phyloP scores from a whole-genome alignment of 441 rosid species.

The Adansonia gregorii region DNA sequence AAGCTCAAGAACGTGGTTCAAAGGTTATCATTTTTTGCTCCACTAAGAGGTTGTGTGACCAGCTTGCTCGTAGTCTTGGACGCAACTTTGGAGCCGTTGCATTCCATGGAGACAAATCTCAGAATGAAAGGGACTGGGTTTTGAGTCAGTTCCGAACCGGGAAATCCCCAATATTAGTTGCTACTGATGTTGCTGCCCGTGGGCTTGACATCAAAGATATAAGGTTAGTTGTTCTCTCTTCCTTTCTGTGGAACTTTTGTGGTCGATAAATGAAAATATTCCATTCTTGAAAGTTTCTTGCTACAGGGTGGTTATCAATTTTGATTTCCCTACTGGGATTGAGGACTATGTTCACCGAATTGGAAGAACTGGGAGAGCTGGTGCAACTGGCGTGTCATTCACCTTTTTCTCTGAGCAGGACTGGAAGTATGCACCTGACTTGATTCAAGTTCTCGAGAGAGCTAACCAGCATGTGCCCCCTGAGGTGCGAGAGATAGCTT shows the following conservation, averaged over 20 bases:
- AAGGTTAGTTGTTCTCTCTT: conserved; percentile 46
- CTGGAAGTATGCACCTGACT: conserved; percentile 80
- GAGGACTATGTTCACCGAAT: conserved; percentile 98
- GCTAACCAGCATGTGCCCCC: conserved; percentile 92
- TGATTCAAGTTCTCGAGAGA: conserved; percentile 88
- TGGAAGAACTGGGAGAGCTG: conserved; percentile 98
- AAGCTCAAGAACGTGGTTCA: conserved; percentile 89
- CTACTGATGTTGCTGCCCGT: conserved; percentile 96
- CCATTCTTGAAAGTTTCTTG: conserved; percentile 24
- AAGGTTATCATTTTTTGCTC: conserved; percentile 88
- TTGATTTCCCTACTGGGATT: conserved; percentile 87
- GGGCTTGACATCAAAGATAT: conserved; percentile 96
- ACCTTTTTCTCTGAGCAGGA: conserved; percentile 95
- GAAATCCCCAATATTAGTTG: conserved; percentile 79
- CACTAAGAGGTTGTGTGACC: conserved; percentile 90
- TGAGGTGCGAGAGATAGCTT: conserved; percentile 81
- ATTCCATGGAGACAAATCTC: conserved; percentile 97
- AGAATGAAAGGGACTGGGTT: conserved; percentile 94
- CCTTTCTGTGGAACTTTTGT: not conserved
- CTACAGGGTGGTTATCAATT: conserved; percentile 87
- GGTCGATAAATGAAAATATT: conserved; percentile 9
- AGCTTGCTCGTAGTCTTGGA: conserved; percentile 79
- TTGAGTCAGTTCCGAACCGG: conserved; percentile 87
- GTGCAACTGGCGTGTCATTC: conserved; percentile 90
- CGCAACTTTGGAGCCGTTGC: conserved; percentile 87